Evolutionary conservation across 495 filamentous ascomycete genomes (phyloP).

Genomic region (Neurospora sp.): DNA sequence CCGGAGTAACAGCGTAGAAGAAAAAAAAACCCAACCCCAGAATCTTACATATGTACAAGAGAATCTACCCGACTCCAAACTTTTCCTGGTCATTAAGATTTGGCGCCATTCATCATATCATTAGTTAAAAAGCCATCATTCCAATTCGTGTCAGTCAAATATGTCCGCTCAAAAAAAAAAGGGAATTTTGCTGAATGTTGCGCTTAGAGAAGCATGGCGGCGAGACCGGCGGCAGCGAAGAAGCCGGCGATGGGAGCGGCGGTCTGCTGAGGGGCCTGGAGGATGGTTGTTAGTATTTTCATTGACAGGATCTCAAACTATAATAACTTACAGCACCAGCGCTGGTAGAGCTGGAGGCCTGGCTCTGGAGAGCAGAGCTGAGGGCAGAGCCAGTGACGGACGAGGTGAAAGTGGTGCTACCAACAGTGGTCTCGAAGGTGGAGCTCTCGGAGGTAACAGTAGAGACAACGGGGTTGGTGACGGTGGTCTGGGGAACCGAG

Average conservation of each 20-base stretch:
- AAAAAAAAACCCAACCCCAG: not conserved
- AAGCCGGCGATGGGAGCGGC: conserved; percentile 23
- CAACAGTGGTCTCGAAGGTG: conserved; percentile 11
- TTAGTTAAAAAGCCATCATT: not conserved
- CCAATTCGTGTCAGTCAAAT: not conserved
- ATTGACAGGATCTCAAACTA: not conserved
- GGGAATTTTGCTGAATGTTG: too few species aligned
- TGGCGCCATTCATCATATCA: not conserved
- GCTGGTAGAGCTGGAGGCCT: not conserved
- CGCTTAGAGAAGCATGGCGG: conserved; percentile 21
- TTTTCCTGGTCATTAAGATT: not conserved
- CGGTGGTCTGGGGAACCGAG: not conserved
- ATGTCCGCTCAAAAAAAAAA: not conserved
- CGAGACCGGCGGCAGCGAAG: conserved; percentile 26
- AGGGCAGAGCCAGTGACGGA: conserved; percentile 5
- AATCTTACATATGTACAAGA: not conserved
- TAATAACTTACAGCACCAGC: not conserved
- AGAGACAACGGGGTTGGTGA: conserved; percentile 7
- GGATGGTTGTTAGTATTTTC: not conserved
- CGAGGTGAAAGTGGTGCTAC: conserved; percentile 7
- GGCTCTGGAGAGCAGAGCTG: conserved; percentile 6
- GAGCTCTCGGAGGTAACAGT: conserved; percentile 2
- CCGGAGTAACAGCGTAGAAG: not conserved
- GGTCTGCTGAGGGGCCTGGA: conserved; percentile 18
- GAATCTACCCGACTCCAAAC: not conserved